Evolutionary conservation across 768 basidiomycete species (phyloP), one percentile per base, ranked within the genome.

Genomic region (Russula olivacea): DNA sequence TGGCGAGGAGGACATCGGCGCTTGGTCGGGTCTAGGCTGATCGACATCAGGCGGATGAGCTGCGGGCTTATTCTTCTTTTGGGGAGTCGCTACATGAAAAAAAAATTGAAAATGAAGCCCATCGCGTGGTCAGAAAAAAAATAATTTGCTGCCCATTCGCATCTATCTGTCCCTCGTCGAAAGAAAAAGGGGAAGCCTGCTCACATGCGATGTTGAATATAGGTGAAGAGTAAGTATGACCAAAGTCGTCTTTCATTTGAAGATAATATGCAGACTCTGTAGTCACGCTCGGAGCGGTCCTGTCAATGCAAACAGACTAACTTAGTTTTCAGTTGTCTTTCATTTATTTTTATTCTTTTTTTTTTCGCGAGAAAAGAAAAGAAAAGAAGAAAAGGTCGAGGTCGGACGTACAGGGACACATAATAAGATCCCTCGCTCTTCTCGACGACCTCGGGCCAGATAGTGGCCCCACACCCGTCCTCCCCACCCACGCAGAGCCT

Each of bases 231-330:
- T 64, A 65, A 7, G 54, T 66, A 40, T 69, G 57, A 1, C 72
- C 74, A 45, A 69, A 69, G 45, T 71, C 68, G 62, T 73, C 72
- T 34, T 70, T 68, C 71, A 75, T 72, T 55, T 66, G 65, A 17
- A 76, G 64, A 54, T 69, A 73, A 61, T 68, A 74, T 0, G 50
- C 59, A 6, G 71, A 59, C 14, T 61, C 63, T 2, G 64, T 49
- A 21, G 68, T 68, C 43, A 72, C 69, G 30, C 70, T 65, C 21
- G 75, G 74, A 10, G 70, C 67, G 5, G 55, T 54, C 30, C 69
- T 70, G 54, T 50, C n/a, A 59, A 41, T 1, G 15, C 45, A 28
- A 55, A 36, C 50, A 25, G n/a, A 32, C 12, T 12, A 12, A 36
- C 36, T 17, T 60, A 11, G 4, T 45, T 32, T 45, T 57, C 43